Conservation (phyloP, 176 grass and related monocot genomes). For the Zea luxurians region DNA sequence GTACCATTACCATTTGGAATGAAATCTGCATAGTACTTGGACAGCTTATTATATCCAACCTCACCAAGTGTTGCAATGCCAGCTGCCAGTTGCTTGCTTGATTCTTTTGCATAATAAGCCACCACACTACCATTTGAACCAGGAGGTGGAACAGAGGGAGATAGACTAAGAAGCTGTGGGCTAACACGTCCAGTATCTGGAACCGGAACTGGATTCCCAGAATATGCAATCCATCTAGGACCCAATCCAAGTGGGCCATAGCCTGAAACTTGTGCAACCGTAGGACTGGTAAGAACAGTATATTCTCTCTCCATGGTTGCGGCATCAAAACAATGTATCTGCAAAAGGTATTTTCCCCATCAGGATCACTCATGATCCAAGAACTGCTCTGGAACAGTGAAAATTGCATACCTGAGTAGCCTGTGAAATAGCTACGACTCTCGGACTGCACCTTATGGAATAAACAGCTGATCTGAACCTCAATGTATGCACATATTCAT, state of each 20-base stretch:
- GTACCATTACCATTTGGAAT: slow-evolving; percentile 57
- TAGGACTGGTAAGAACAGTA: slow-evolving; percentile 66
- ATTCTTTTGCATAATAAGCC: slow-evolving; percentile 94
- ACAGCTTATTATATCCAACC: slow-evolving; percentile 76
- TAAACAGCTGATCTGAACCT: slow-evolving; percentile 82
- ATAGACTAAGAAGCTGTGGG: slow-evolving; percentile 63
- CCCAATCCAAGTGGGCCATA: slow-evolving; percentile 91
- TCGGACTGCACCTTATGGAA: slow-evolving; percentile 79
- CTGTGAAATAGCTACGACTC: slow-evolving; percentile 82
- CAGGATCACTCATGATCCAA: slow-evolving; percentile 20
- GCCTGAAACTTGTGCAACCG: slow-evolving; percentile 55
- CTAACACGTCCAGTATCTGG: slow-evolving; percentile 64
- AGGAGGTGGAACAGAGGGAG: slow-evolving; percentile 33
- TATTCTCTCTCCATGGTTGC: slow-evolving; percentile 75
- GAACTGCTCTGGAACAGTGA: neutral
- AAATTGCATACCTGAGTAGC: slow-evolving; percentile 72
- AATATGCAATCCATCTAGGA: slow-evolving; percentile 85
- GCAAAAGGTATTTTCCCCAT: slow-evolving; percentile 46
- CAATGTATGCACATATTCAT: slow-evolving; percentile 75
- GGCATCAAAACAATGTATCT: slow-evolving; percentile 97
- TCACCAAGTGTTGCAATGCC: slow-evolving; percentile 90
- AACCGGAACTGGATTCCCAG: slow-evolving; percentile 64
- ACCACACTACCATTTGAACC: slow-evolving; percentile 66
- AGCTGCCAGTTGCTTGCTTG: slow-evolving; percentile 76
- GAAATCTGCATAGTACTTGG: slow-evolving; percentile 71